Conservation (phyloP, 257 asterid species). For the Solanum appendiculatum region DNA sequence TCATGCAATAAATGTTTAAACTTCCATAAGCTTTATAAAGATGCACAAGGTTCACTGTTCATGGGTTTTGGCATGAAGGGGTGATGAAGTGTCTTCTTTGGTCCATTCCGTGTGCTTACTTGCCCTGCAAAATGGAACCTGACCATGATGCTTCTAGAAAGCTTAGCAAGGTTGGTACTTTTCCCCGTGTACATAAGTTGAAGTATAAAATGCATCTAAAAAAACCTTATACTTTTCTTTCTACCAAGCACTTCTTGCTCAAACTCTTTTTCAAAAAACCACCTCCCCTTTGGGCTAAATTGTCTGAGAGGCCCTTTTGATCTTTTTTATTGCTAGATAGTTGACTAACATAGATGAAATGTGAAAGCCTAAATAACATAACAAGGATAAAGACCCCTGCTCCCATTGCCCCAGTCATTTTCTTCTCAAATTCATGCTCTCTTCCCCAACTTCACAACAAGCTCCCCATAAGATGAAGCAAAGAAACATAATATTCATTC, state of each 20-base stretch:
- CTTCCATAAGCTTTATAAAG: background rate
- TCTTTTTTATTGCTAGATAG: background rate
- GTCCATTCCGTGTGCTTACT: conserved; percentile 2
- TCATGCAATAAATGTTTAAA: background rate
- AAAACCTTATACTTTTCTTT: background rate
- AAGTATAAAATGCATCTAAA: background rate
- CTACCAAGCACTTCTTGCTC: background rate
- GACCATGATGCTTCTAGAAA: background rate
- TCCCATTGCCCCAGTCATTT: background rate
- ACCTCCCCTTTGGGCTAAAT: background rate
- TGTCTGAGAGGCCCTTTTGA: background rate
- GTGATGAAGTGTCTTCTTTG: background rate
- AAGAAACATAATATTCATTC: background rate
- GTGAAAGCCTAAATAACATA: background rate
- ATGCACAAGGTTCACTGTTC: background rate
- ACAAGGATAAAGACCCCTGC: background rate
- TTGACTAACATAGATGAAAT: background rate
- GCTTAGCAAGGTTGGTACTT: background rate
- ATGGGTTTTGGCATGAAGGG: background rate
- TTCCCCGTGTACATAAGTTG: background rate
- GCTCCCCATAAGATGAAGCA: background rate
- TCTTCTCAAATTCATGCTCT: background rate
- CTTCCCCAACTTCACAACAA: background rate
- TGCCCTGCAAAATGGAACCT: background rate
- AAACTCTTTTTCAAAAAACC: background rate